phyloP scores from a whole-genome alignment of 257 asterid genomes.

The Capsicum rhomboideum region DNA sequence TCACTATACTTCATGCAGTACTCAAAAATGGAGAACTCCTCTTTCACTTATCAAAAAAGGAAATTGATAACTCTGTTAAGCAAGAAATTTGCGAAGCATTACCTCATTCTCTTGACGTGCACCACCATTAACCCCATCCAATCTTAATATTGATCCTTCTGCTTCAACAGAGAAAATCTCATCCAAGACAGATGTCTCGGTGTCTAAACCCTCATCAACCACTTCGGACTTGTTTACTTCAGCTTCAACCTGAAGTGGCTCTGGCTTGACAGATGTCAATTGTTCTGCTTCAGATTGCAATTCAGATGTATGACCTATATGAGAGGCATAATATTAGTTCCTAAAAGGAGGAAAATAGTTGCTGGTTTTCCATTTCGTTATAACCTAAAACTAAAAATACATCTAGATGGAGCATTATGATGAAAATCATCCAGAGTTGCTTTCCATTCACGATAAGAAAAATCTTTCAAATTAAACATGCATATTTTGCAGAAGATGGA shows the following conservation, averaged over 20 bases:
- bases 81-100: conserved; percentile 6
- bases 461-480: not conserved
- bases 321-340: conserved; percentile 21
- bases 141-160: conserved; percentile 20
- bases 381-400: not conserved
- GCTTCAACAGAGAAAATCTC: conserved; percentile 65
- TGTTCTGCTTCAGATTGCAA: conserved; percentile 27
- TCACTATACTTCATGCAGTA: not conserved
- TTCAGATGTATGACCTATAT: conserved; percentile 23
- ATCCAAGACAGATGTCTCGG: conserved; percentile 57
- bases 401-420: not conserved
- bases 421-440: not conserved
- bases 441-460: not conserved
- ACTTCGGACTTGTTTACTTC: conserved; percentile 29
- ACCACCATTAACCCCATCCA: conserved; percentile 32
- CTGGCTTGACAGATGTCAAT: conserved; percentile 25
- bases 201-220: conserved; percentile 20
- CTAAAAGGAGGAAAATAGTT: not conserved
- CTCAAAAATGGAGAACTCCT: not conserved
- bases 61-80: not conserved
- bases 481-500: not conserved
- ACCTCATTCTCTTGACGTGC: conserved; percentile 56
- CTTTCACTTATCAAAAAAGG: not conserved
- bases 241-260: conserved; percentile 32
- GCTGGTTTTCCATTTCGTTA: not conserved